phyloP scores from a whole-genome alignment of 805 yeast genomes.

The Wickerhamiella parazyma region DNA sequence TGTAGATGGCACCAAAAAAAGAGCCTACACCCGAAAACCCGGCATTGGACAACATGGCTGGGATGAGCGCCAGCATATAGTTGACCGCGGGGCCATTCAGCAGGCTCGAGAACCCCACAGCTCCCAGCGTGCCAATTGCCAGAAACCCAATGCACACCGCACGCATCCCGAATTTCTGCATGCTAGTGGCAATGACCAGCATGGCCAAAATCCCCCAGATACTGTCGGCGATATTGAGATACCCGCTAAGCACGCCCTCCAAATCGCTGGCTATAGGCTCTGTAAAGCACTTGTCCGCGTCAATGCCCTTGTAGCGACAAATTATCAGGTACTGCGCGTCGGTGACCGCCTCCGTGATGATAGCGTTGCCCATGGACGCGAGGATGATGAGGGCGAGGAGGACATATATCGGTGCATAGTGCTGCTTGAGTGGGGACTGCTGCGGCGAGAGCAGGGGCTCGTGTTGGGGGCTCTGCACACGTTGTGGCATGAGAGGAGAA shows the following conservation, averaged over 20 bases:
- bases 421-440: not conserved
- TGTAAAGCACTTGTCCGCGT: not conserved
- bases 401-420: not conserved
- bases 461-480: no score
- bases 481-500: no score
- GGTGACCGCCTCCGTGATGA: not conserved
- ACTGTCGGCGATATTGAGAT: not conserved
- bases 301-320: not conserved
- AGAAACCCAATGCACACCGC: not conserved
- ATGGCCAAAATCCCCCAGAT: not conserved
- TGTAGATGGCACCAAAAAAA: not conserved
- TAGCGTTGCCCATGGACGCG: not conserved
- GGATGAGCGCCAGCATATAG: not conserved
- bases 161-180: not conserved
- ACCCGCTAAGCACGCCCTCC: not conserved
- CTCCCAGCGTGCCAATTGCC: not conserved
- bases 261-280: not conserved
- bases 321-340: not conserved
- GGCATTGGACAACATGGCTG: not conserved
- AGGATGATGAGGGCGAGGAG: not conserved
- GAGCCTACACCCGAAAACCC: not conserved
- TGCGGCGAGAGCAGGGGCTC: no score
- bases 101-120: not conserved
- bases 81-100: not conserved
- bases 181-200: not conserved